phyloP scores from a whole-genome alignment of 352 stramenopile species.

The Globisporangium sylvaticum region DNA sequence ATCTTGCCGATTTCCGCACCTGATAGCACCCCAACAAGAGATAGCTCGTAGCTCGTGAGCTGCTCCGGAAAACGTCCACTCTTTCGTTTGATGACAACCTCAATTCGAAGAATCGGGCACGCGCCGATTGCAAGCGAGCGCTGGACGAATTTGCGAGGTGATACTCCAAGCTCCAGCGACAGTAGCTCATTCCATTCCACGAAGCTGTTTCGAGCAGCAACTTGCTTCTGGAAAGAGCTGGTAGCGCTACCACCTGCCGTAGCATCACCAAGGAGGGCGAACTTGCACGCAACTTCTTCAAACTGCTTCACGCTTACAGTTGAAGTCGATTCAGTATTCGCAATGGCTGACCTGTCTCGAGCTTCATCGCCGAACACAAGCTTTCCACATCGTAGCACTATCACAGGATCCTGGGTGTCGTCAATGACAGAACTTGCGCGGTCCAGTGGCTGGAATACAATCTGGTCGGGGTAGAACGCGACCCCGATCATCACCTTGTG shows the following conservation, averaged over 20 bases:
- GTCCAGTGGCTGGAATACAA: slow-evolving; percentile 10
- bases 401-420: background rate
- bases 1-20: slow-evolving; percentile 2
- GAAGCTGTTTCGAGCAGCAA: background rate
- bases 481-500: slow-evolving; percentile 13
- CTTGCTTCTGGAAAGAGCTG: slow-evolving; percentile 5
- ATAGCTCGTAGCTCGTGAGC: slow-evolving; percentile 20
- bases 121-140: slow-evolving; percentile 22
- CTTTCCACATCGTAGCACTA: slow-evolving; percentile 8
- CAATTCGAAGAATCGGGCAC: slow-evolving; percentile 33
- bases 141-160: slow-evolving; percentile 9
- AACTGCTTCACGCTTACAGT: background rate
- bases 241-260: background rate
- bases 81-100: slow-evolving; percentile 26
- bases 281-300: slow-evolving; percentile 16
- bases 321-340: background rate
- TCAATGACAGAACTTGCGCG: too few relatives aligned
- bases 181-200: slow-evolving; percentile 23
- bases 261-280: slow-evolving; percentile 1
- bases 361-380: slow-evolving; percentile 5
- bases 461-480: slow-evolving; percentile 29
- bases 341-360: background rate
- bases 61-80: slow-evolving; percentile 26
- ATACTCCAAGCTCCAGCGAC: slow-evolving; percentile 17
- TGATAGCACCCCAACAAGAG: slow-evolving; percentile 18